These are phyloP conservation scores for Papilionanthe hybrid DNA, from an alignment of 116 monocot species.

Conservation along the genomic window DNA sequence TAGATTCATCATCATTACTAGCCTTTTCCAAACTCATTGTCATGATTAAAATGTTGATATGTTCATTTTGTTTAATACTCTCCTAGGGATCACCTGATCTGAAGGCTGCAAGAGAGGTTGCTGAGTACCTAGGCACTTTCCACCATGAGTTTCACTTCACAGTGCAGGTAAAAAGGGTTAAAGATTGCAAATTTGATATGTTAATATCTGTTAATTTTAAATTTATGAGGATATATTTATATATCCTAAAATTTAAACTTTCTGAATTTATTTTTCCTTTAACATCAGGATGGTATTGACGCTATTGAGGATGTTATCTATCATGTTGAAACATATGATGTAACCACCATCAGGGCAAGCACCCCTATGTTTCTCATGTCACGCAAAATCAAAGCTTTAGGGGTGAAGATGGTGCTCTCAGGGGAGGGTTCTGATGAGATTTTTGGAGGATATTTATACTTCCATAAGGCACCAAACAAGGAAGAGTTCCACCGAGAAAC, in stretches of 20 bases:
- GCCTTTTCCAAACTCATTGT: not conserved
- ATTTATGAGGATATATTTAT: not conserved
- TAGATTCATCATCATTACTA: not conserved
- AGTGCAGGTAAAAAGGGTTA: slow-evolving; percentile 50
- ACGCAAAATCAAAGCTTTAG: slow-evolving; percentile 81
- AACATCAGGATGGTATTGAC: slow-evolving; percentile 61
- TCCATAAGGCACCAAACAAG: slow-evolving; percentile 97
- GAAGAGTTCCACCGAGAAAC: slow-evolving; percentile 79
- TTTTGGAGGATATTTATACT: slow-evolving; percentile 90
- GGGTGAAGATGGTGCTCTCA: slow-evolving; percentile 96
- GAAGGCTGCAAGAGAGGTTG: slow-evolving; percentile 77
- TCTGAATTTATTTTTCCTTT: not conserved
- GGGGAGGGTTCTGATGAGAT: slow-evolving; percentile 96
- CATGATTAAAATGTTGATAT: not conserved
- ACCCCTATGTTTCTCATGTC: slow-evolving; percentile 98
- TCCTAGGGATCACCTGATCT: slow-evolving; percentile 84
- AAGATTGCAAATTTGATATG: too few relatives aligned
- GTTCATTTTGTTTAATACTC: not conserved
- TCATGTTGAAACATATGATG: slow-evolving; percentile 86
- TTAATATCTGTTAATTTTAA: not conserved
- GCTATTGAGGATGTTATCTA: slow-evolving; percentile 92
- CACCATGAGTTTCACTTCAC: slow-evolving; percentile 92
- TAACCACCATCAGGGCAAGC: slow-evolving; percentile 84
- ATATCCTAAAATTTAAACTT: not conserved
- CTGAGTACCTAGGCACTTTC: slow-evolving; percentile 71